Evolutionary conservation across 2,329 filamentous ascomycete genomes (phyloP), one percentile per base, ranked within the genome.

Genomic region (Beauveria bassiana): DNA sequence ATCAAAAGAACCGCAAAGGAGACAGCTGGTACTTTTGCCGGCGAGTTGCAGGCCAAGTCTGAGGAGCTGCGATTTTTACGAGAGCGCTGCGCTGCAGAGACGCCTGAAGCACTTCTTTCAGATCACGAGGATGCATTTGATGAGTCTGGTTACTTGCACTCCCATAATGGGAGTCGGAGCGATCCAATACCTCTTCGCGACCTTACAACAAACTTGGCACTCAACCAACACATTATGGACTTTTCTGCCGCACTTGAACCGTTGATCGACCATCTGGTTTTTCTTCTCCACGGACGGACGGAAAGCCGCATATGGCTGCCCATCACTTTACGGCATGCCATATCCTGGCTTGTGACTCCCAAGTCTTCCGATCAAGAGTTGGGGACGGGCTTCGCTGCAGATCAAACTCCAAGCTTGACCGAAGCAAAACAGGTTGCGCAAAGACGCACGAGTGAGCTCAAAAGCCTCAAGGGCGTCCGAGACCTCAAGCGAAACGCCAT

Each of bases 131-230:
- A 75, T n/a, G 62, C 78, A 0, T 80, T 79, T 58, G 75, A 78
- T 31, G 69, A 73, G 1, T 61, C 71, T 20, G 77, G 76, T 2
- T 67, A 68, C 3, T 61, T 79, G 1, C 38, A 14, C 12, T 3
- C 22, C 22, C 20, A n/a, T 12, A 40, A 22, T 16, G 38, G 14
- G 7, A 24, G 28, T 24, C 22, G 74, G 71, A 18, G 22, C 66
- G 1, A 66, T 68, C 0, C 66, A 68, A 5, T 68, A 69, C 0
- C 66, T 10, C 62, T 80, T 4, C 69, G 72, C 0, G 77, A 74
- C 0, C 70, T 81, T 16, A 69, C 79, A 1, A 64, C 78, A 2
- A 72, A 73, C 12, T 78, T 81, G 75, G 75, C 79, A 3, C 70
- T 79, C 9, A 77, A 81, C 57, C 77, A 81, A 66, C 72, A 75